Base-by-base conservation (phyloP, 768 basidiomycete species). In the Leccinellum albellum region DNA sequence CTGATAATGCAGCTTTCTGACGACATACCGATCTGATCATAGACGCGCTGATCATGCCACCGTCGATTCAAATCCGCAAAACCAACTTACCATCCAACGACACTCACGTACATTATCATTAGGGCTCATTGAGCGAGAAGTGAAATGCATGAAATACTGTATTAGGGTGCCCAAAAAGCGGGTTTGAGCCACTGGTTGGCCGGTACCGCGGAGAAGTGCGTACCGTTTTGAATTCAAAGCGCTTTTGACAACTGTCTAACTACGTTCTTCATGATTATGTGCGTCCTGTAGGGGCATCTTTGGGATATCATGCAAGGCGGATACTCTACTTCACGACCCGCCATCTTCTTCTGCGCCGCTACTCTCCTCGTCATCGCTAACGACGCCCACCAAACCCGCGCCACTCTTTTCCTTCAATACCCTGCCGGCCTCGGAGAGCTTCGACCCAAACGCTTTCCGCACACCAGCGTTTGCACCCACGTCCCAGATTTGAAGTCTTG, bases 401-500 rank as follows among this genome's bases (percentile, higher is more conserved):
- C 80, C 76, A 33, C 78, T 77, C 64, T 79, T 86, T 66, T 89
- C 89, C 67, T 79, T 84, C 42, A 94, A 59, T 10, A 75, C 77
- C 61, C 79, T 81, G 0, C 93, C 93, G 3, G 87, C 86, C 59
- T 84, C 83, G 17, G 80, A 78, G 31, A 99, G 75, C 72, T 95
- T 92, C 7, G 81, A 73, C 0, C 84, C 87, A 54, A 98, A 94
- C 0, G 87, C 87, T 67, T 91, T 91, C 49, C 94, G 79, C 10
- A 85, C 91, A 24, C 91, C 90, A 17, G 79, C 74, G 69, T 91
- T 98, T 5, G 90, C 82, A 10, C 86, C 91, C 40, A 96, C 82
- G 66, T 99, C 96, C 96, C 96, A 99, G 15, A 99, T 79, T 70
- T 98, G 96, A 6, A 99, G 72, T 68, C 89, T 94, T 1, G 92